phyloP scores from a whole-genome alignment of 495 filamentous ascomycete species.

The Penicillium maclennaniae region DNA sequence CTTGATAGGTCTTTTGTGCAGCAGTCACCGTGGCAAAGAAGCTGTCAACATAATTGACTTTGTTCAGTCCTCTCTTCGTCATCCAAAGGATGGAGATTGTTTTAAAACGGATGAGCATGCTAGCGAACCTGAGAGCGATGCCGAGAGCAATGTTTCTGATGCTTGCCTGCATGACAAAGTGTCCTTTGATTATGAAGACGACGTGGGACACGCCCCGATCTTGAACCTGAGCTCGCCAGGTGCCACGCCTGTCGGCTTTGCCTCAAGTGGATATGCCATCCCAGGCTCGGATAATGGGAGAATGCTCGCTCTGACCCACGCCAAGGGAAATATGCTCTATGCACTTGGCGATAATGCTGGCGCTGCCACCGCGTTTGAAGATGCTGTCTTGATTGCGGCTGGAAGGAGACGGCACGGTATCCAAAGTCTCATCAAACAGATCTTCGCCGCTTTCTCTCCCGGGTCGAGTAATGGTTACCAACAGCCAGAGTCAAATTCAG shows the following conservation, averaged over 20 bases:
- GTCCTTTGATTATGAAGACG: conserved; percentile 55
- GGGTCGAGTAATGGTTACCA: conserved; percentile 28
- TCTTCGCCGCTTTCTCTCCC: conserved; percentile 66
- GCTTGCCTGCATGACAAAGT: conserved; percentile 52
- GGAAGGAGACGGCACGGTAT: conserved; percentile 71
- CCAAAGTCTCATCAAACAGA: conserved; percentile 73
- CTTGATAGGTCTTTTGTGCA: conserved; percentile 83
- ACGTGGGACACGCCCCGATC: conserved; percentile 30
- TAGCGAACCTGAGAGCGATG: conserved; percentile 54
- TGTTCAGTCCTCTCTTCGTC: conserved; percentile 72
- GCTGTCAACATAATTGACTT: conserved; percentile 87
- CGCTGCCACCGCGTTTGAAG: conserved; percentile 89
- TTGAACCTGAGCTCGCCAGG: conserved; percentile 29
- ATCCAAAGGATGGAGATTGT: conserved; percentile 45
- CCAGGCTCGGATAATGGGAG: conserved; percentile 88
- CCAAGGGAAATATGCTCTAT: conserved; percentile 98
- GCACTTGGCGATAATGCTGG: conserved; percentile 77
- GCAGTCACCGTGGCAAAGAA: conserved; percentile 74
- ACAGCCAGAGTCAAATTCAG: conserved; percentile 24
- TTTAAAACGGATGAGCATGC: conserved; percentile 50
- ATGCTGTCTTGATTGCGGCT: conserved; percentile 84
- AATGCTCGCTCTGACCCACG: conserved; percentile 87
- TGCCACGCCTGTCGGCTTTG: conserved; percentile 54
- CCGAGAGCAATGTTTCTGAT: conserved; percentile 48
- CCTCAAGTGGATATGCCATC: conserved; percentile 81